Conservation (phyloP, 805 yeast genomes). For the Isabelozyma gotoi region DNA sequence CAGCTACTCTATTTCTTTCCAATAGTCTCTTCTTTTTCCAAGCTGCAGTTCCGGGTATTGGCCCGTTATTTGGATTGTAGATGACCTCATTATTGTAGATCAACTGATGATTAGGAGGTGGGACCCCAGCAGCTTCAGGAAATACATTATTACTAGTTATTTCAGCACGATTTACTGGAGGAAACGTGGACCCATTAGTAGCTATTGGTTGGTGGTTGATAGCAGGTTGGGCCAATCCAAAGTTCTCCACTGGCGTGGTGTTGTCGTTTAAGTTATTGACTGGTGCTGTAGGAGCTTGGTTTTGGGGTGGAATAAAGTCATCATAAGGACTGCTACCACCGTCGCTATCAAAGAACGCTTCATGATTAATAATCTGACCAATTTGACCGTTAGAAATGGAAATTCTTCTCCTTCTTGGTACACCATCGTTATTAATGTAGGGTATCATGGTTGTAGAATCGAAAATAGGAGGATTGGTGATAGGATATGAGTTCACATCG, state of each 20-base stretch:
- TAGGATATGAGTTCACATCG: slow-evolving; percentile 39
- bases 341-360: slow-evolving; percentile 33
- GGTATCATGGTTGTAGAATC: slow-evolving; percentile 43
- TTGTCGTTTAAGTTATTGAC: background rate
- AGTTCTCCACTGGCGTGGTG: background rate
- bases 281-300: background rate
- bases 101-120: slow-evolving; percentile 51
- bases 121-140: slow-evolving; percentile 35
- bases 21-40: slow-evolving; percentile 66
- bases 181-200: slow-evolving; percentile 14
- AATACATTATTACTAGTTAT: background rate
- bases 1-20: slow-evolving; percentile 67
- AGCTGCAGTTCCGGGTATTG: slow-evolving; percentile 62
- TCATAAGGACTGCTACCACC: slow-evolving; percentile 11
- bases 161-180: slow-evolving; percentile 1
- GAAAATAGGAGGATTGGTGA: slow-evolving; percentile 48
- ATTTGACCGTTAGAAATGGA: slow-evolving; percentile 86
- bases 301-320: slow-evolving; percentile 12
- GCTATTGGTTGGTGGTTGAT: slow-evolving; percentile 5
- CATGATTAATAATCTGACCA: slow-evolving; percentile 62
- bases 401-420: slow-evolving; percentile 57
- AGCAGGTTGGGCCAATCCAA: slow-evolving; percentile 3
- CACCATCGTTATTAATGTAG: slow-evolving; percentile 27
- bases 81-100: slow-evolving; percentile 56
- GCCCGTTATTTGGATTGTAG: slow-evolving; percentile 52